Percentiles rank a stretch among this genome's conserved stretches.
These are phyloP conservation scores for Solanum bukasovii DNA, from an alignment of 257 asterid genomes.

Conservation along the genomic window DNA sequence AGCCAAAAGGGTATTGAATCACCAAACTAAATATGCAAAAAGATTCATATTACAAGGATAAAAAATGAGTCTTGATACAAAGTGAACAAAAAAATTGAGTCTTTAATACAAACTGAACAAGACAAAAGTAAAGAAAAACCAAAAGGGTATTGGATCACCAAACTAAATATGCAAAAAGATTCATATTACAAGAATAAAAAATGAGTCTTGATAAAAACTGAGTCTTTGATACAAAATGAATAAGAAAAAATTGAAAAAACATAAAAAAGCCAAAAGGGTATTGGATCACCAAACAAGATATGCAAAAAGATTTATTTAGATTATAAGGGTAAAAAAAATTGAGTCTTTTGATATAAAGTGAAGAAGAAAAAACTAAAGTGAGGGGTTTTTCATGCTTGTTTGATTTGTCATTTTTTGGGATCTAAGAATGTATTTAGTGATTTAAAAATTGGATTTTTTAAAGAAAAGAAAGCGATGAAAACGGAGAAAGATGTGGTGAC, in stretches of 20 bases:
- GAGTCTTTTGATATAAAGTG: background rate
- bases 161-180: background rate
- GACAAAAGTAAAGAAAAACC: background rate
- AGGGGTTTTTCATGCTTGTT: background rate
- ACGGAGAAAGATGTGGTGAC: slow-evolving; percentile 24
- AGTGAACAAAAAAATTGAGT: background rate
- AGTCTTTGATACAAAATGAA: background rate
- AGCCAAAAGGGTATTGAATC: background rate
- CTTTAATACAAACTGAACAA: background rate
- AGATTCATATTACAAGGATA: background rate
- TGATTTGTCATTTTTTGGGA: background rate
- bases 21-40: background rate
- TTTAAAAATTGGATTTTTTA: background rate
- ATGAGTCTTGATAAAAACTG: background rate
- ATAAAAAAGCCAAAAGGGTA: background rate
- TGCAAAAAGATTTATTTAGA: background rate
- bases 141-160: background rate
- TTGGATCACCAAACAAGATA: background rate
- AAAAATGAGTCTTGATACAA: background rate
- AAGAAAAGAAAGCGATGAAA: background rate
- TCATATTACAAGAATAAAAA: background rate
- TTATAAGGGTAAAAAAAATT: background rate
- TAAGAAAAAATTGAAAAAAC: background rate
- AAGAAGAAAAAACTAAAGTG: background rate
- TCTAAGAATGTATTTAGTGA: background rate